A percentile compares a stretch with the other conserved stretches of the same genome.
Conservation (phyloP, 2,329 filamentous ascomycete genomes). For the Paracoccidioides lutzii region DNA sequence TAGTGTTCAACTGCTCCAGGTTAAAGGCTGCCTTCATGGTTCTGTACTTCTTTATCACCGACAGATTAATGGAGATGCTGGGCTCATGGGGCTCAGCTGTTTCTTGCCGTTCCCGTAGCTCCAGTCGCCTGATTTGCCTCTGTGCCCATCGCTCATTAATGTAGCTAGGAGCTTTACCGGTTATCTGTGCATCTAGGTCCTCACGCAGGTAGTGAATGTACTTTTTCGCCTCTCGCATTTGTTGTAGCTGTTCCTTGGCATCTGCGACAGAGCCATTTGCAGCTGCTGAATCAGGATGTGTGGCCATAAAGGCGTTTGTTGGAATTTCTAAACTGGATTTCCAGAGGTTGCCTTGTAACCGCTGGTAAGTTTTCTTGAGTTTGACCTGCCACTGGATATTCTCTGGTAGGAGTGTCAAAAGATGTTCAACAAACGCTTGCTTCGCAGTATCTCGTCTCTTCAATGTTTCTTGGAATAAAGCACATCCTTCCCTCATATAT, state of each 20-base stretch:
- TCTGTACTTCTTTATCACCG: slow-evolving; percentile 1
- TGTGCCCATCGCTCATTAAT: background rate
- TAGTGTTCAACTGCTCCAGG: background rate
- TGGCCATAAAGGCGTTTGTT: background rate
- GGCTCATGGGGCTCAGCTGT: background rate
- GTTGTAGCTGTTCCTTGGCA: background rate
- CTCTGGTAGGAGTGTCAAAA: background rate
- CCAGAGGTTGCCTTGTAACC: background rate
- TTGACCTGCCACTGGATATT: background rate
- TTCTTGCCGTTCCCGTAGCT: background rate
- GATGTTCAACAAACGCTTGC: background rate
- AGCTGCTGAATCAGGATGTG: background rate
- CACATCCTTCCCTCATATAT: slow-evolving; percentile 21
- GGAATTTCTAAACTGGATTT: background rate
- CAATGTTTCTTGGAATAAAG: slow-evolving; percentile 19
- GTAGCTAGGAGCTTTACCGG: background rate
- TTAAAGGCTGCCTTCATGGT: background rate
- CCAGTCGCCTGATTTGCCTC: background rate
- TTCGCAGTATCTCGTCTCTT: slow-evolving; percentile 12
- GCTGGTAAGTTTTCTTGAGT: background rate
- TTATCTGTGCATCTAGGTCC: background rate
- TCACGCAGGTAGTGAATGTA: background rate
- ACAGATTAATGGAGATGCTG: background rate
- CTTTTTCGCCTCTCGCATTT: no score
- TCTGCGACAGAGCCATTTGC: background rate